phyloP scores from a whole-genome alignment of 2,329 filamentous ascomycete species.

The Paracamarosporium sp. region DNA sequence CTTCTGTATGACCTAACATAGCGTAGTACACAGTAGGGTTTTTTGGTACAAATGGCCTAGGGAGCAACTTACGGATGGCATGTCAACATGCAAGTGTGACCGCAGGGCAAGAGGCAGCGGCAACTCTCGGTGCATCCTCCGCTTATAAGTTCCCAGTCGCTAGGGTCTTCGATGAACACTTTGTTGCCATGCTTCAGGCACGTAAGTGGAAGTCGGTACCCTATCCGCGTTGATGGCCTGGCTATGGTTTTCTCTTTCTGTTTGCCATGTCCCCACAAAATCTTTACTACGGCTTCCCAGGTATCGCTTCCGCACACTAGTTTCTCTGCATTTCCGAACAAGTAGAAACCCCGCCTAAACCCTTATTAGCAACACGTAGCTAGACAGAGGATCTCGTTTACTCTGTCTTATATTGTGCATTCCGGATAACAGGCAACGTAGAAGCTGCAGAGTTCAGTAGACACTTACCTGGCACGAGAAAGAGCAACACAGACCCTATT shows the following conservation, averaged over 20 bases:
- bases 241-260: slow-evolving; percentile 29
- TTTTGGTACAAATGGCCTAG: no score
- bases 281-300: slow-evolving; percentile 59
- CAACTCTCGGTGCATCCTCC: slow-evolving; percentile 40
- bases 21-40: no score
- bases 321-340: slow-evolving; percentile 78
- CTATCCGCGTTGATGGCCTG: slow-evolving; percentile 48
- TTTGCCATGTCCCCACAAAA: slow-evolving; percentile 53
- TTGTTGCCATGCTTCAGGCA: slow-evolving; percentile 66
- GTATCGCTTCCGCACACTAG: slow-evolving; percentile 54
- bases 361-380: background rate
- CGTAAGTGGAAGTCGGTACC: slow-evolving; percentile 64
- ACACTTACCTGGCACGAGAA: slow-evolving; percentile 65
- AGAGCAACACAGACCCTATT: slow-evolving; percentile 69
- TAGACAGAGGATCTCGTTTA: background rate
- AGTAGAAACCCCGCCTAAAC: slow-evolving; percentile 72
- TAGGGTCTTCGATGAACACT: slow-evolving; percentile 54
- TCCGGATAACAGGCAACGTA: no score
- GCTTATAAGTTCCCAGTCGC: slow-evolving; percentile 37
- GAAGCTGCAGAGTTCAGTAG: background rate
- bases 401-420: no score
- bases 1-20: no score
- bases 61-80: slow-evolving; percentile 39
- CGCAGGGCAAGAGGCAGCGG: slow-evolving; percentile 36
- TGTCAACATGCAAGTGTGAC: slow-evolving; percentile 39